phyloP scores from a whole-genome alignment of 768 basidiomycete species.

The Suillus variegatus region DNA sequence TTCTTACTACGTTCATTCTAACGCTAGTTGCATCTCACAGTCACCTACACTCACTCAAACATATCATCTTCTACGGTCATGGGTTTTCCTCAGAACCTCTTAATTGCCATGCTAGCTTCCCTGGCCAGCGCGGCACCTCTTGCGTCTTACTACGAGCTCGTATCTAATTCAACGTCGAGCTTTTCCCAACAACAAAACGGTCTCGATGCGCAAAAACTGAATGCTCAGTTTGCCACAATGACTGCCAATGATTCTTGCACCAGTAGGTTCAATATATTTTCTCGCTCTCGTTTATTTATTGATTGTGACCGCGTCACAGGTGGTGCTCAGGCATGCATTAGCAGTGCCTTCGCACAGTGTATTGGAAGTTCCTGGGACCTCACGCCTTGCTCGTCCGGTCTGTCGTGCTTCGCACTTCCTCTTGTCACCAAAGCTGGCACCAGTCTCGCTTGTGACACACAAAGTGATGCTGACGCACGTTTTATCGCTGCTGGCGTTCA shows the following conservation, averaged over 20 bases:
- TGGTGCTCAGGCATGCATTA: constrained; percentile 38
- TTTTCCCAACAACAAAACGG: constrained; percentile 33
- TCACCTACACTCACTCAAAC: neutral
- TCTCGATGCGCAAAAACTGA: constrained; percentile 38
- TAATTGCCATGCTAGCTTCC: constrained; percentile 9
- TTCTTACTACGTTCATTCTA: neutral
- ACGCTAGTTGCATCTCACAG: neutral
- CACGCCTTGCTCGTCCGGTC: constrained; percentile 32
- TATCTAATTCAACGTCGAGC: constrained; percentile 15
- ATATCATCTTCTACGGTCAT: neutral
- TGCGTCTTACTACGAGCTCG: constrained; percentile 3
- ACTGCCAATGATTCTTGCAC: constrained; percentile 29
- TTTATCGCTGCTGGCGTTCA: constrained; percentile 44
- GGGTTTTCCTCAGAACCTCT: constrained; percentile 6
- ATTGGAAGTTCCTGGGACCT: constrained; percentile 33
- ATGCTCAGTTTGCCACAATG: constrained; percentile 34
- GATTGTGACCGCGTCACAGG: constrained; percentile 17
- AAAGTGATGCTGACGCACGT: constrained; percentile 42
- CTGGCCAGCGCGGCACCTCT: constrained; percentile 10
- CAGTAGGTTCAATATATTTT: constrained; percentile 17
- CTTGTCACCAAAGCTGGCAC: constrained; percentile 43
- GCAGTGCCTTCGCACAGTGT: constrained; percentile 43
- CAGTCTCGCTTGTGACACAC: constrained; percentile 50
- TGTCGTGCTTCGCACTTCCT: constrained; percentile 42
- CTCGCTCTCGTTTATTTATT: neutral